A percentile compares a stretch with the other conserved stretches of the same genome.
Evolutionary conservation across 441 rosid species (phyloP).

Genomic region (Viola pubescens): DNA sequence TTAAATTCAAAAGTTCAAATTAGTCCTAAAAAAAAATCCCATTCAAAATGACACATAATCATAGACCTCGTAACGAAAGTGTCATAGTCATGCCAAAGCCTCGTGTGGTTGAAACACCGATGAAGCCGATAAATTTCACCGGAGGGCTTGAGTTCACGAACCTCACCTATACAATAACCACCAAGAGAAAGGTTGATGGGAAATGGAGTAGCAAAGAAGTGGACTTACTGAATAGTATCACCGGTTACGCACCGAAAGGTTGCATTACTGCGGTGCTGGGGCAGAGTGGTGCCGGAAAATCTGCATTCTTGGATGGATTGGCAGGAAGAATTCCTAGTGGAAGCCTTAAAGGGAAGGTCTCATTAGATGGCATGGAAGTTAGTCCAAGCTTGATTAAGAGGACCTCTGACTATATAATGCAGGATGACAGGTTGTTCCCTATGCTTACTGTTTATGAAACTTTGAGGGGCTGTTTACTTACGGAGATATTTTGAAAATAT

Average conservation of each 20-base stretch:
- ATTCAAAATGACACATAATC: conserved; percentile 22
- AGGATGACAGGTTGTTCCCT: conserved; percentile 54
- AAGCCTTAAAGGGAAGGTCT: conserved; percentile 49
- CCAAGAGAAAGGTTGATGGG: conserved; percentile 37
- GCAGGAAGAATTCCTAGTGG: conserved; percentile 54
- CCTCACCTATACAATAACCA: conserved; percentile 50
- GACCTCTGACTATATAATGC: conserved; percentile 63
- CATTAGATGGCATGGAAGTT: conserved; percentile 37
- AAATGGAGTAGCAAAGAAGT: conserved; percentile 38
- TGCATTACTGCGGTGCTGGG: conserved; percentile 66
- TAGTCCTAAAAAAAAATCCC: background rate
- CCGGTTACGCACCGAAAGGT: conserved; percentile 64
- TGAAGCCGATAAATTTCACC: conserved; percentile 27
- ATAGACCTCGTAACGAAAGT: conserved; percentile 20
- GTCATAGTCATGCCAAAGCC: conserved; percentile 27
- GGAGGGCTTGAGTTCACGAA: conserved; percentile 51
- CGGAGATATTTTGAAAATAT: too few relatives aligned
- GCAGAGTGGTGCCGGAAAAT: conserved; percentile 68
- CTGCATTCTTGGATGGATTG: conserved; percentile 51
- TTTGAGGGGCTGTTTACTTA: too few relatives aligned
- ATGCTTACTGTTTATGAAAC: conserved; percentile 67
- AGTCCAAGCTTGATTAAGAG: conserved; percentile 50
- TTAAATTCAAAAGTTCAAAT: background rate
- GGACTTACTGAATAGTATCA: conserved; percentile 43
- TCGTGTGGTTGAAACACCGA: background rate